Base-by-base conservation (phyloP, 2,329 filamentous ascomycete species). In the Aspergillus intermedius region DNA sequence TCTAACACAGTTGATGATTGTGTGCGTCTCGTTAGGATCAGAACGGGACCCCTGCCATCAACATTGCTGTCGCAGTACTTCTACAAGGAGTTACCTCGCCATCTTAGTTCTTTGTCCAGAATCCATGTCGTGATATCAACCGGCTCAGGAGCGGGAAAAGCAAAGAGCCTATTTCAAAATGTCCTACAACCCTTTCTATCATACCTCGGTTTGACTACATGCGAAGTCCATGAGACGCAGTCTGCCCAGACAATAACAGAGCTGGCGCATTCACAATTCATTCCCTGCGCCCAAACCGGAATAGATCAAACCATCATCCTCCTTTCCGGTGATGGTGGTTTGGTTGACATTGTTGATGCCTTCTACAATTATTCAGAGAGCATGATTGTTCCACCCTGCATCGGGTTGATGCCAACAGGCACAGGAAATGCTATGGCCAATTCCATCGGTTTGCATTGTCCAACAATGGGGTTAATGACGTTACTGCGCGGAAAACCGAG, bases 311-410 rank as follows among this genome's bases (percentile, higher is more conserved):
- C 83, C 0, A 76, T 96, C 22, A 70, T 96, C 25, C 77, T 97
- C 10, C 76, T 96, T 4, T 91, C 87, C 44, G 91, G 91, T 5
- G 91, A 97, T 65, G 91, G 91, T 12, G 91, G 90, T 5, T 68
- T 95, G 2, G 79, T 90, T 15, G 91, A 97, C 58, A 74, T 93
- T 1, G 74, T 95, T 50, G 94, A 96, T 62, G 80, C 79, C 2
- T 74, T 86, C 60, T 42, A 64, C 54, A 49, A 51, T 45, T 46
- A 54, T 8, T 30, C 48, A 3, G 50, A 60, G 7, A 35, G 32
- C 35, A 49, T 51, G 9, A 67, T 68, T 49, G 54, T 63, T 51
- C 80, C 81, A 48, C 81, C 85, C 0, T 73, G 77, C 2, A 76
- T 87, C 51, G 63, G 71, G 0, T 59, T 83, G 4, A 60, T 83